Evolutionary conservation across 257 asterid species (phyloP).

Genomic region (Solanum raphanifolium): DNA sequence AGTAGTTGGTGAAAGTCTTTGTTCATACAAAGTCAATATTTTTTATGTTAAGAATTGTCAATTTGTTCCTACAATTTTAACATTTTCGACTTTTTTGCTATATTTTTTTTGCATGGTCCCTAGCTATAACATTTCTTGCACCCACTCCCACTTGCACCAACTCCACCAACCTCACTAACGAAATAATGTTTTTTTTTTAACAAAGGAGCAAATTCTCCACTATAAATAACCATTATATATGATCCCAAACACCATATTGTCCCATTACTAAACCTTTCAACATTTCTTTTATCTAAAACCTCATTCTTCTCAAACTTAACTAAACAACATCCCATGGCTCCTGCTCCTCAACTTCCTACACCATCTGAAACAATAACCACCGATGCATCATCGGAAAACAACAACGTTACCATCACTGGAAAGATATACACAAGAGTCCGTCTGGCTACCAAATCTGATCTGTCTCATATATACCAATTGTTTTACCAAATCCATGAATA

Average conservation of each 20-base stretch:
- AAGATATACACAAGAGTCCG: neutral
- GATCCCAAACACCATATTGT: neutral
- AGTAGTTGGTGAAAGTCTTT: neutral
- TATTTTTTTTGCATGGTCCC: neutral
- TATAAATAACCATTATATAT: neutral
- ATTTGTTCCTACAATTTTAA: neutral
- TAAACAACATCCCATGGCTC: neutral
- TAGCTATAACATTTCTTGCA: neutral
- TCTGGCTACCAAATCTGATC: neutral
- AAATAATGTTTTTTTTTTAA: neutral
- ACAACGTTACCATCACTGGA: neutral
- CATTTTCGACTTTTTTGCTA: too few species aligned
- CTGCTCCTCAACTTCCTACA: neutral
- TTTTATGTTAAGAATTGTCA: neutral
- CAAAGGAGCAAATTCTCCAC: neutral
- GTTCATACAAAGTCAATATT: neutral
- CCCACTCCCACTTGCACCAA: neutral
- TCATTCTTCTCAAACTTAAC: neutral
- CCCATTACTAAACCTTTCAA: neutral
- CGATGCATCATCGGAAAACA: neutral
- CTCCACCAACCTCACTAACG: neutral
- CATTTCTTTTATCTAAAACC: neutral
- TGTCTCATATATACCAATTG: neutral
- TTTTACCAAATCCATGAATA: neutral
- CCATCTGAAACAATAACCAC: neutral